These are phyloP conservation scores for Lecanicillium sp. DNA, from an alignment of 2,329 filamentous ascomycete species.

Conservation along the genomic window DNA sequence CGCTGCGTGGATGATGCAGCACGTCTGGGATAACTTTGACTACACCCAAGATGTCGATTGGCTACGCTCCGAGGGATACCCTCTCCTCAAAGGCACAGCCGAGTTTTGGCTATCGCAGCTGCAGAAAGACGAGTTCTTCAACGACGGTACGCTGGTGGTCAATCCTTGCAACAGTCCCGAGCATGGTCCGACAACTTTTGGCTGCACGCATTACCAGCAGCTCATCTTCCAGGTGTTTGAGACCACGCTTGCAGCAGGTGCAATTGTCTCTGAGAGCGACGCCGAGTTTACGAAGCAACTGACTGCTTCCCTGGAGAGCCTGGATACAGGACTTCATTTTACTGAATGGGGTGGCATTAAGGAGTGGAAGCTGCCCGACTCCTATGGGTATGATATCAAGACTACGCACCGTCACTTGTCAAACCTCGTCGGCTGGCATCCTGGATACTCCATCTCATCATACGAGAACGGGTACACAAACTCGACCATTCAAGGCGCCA, in stretches of 20 bases:
- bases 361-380: slow-evolving; percentile 27
- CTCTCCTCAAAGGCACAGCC: slow-evolving; percentile 43
- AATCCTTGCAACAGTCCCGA: slow-evolving; percentile 54
- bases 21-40: slow-evolving; percentile 49
- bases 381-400: slow-evolving; percentile 17
- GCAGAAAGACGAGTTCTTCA: slow-evolving; percentile 38
- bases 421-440: slow-evolving; percentile 48
- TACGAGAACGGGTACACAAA: slow-evolving; percentile 29
- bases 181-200: slow-evolving; percentile 46
- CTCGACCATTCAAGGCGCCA: slow-evolving; percentile 34
- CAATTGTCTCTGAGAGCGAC: slow-evolving; percentile 16
- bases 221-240: slow-evolving; percentile 36
- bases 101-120: slow-evolving; percentile 49
- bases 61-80: slow-evolving; percentile 41
- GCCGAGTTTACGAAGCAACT: slow-evolving; percentile 25
- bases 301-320: slow-evolving; percentile 13
- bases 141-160: slow-evolving; percentile 45
- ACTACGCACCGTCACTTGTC: slow-evolving; percentile 38
- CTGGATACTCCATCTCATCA: slow-evolving; percentile 41
- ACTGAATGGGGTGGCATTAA: slow-evolving; percentile 22
- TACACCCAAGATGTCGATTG: slow-evolving; percentile 41
- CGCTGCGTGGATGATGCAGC: slow-evolving; percentile 52
- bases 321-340: slow-evolving; percentile 22
- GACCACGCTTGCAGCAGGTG: slow-evolving; percentile 21
- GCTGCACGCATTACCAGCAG: slow-evolving; percentile 46